Percentiles rank a stretch among this genome's conserved stretches.
phyloP scores from a whole-genome alignment of 305 asterid species.

The Fraxinus velutina region DNA sequence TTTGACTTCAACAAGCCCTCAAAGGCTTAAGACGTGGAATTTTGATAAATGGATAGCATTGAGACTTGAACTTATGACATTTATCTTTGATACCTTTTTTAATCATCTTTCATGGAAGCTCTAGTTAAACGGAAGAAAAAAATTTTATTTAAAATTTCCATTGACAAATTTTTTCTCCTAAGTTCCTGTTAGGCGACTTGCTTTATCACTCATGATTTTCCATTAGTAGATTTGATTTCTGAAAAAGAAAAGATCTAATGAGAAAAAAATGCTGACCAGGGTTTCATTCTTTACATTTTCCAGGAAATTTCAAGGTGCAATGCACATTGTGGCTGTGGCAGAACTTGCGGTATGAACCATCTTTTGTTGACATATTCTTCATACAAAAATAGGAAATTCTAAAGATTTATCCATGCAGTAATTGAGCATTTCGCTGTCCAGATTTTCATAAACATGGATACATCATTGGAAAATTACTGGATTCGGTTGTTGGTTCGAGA shows the following conservation, averaged over 20 bases:
- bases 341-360: conserved; percentile 67
- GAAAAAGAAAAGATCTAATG: background rate
- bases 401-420: conserved; percentile 9
- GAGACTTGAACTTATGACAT: background rate
- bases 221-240: background rate
- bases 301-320: conserved; percentile 88
- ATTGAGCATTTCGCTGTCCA: conserved; percentile 31
- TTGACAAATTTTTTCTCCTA: background rate
- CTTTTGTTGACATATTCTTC: background rate
- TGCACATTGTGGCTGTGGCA: conserved; percentile 65
- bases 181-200: background rate
- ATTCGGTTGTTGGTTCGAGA: conserved; percentile 74
- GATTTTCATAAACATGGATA: conserved; percentile 61
- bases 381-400: background rate
- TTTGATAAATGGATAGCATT: background rate
- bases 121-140: background rate
- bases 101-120: background rate
- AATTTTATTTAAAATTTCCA: background rate
- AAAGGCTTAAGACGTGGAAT: background rate
- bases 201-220: background rate
- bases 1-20: background rate
- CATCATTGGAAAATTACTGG: conserved; percentile 63
- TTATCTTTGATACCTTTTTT: background rate
- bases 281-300: background rate
- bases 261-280: background rate